These are phyloP conservation scores for Ophiocordyceps camponoti-leonardi DNA, from an alignment of 2,329 filamentous ascomycete genomes.

Conservation along the genomic window DNA sequence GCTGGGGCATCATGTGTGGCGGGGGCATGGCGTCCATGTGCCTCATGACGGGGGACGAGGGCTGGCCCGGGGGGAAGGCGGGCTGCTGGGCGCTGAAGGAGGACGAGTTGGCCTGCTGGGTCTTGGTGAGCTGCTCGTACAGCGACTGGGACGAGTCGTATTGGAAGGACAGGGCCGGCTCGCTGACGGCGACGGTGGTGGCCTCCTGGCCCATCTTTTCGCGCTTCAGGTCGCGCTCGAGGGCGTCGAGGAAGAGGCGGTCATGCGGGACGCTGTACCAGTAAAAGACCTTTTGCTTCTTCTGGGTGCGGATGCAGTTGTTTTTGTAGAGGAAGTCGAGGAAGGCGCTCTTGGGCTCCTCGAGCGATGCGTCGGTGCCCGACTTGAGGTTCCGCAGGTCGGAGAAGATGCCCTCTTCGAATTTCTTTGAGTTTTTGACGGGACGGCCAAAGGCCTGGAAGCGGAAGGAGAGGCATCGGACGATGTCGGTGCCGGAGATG, in stretches of 20 bases:
- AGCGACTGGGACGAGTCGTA: slow-evolving; percentile 98
- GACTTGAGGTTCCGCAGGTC: slow-evolving; percentile 97
- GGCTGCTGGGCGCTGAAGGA: slow-evolving; percentile 74
- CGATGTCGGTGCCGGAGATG: slow-evolving; percentile 97
- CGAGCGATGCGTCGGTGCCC: slow-evolving; percentile 90
- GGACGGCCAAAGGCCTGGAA: slow-evolving; percentile 97
- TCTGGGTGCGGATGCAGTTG: slow-evolving; percentile 98
- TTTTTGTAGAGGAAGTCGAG: slow-evolving; percentile 99
- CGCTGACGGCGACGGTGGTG: slow-evolving; percentile 89
- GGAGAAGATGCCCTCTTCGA: slow-evolving; percentile 98
- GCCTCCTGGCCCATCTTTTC: slow-evolving; percentile 99
- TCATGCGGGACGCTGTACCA: slow-evolving; percentile 99
- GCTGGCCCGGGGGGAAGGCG: slow-evolving; percentile 58
- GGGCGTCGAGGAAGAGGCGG: slow-evolving; percentile 86
- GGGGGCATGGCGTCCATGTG: slow-evolving; percentile 90
- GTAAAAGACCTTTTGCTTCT: slow-evolving; percentile 99
- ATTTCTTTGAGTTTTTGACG: slow-evolving; percentile 99
- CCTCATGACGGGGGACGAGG: slow-evolving; percentile 76
- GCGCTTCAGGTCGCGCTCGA: slow-evolving; percentile 93
- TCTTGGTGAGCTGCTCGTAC: slow-evolving; percentile 98
- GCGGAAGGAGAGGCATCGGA: slow-evolving; percentile 91
- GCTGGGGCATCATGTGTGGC: slow-evolving; percentile 56
- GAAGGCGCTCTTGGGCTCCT: slow-evolving; percentile 97
- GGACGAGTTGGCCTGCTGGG: slow-evolving; percentile 95
- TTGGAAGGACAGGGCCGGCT: slow-evolving; percentile 94